These are phyloP conservation scores for Ophiostoma perfectum DNA, from an alignment of 2,329 filamentous ascomycete genomes.

Conservation along the genomic window DNA sequence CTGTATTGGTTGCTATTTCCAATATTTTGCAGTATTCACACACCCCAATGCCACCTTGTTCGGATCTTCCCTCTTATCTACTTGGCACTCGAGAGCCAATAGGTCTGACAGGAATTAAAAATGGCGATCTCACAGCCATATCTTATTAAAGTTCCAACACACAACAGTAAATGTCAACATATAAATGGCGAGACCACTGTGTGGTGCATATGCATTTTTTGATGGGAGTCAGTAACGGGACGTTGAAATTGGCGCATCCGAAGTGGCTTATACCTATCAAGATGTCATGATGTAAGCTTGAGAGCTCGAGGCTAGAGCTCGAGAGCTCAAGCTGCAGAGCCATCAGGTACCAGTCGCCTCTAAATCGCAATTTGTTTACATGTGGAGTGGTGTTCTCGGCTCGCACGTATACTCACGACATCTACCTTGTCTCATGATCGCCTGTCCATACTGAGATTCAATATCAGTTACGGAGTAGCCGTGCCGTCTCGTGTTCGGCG, in stretches of 20 bases:
- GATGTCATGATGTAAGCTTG: too few species aligned
- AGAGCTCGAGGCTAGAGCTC: too few species aligned
- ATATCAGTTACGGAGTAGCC: not conserved
- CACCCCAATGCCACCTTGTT: not conserved
- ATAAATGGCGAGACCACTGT: not conserved
- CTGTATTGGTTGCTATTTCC: too few species aligned
- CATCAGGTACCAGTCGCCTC: too few species aligned
- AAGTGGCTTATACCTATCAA: too few species aligned
- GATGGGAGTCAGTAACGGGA: too few species aligned
- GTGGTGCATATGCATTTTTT: too few species aligned
- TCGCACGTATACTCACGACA: not conserved
- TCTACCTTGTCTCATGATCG: not conserved
- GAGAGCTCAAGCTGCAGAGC: too few species aligned
- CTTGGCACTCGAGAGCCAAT: conserved; percentile 18
- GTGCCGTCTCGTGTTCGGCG: conserved; percentile 1
- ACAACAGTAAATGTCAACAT: not conserved
- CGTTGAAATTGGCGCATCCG: too few species aligned
- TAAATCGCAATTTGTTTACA: too few species aligned
- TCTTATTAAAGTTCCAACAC: not conserved
- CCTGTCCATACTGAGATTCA: not conserved
- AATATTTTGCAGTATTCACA: too few species aligned
- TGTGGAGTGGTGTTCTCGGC: too few species aligned
- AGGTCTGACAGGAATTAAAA: not conserved
- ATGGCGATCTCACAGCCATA: not conserved
- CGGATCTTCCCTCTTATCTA: conserved; percentile 16